phyloP scores from a whole-genome alignment of 441 rosid species.

The Gossypium schwendimanii region DNA sequence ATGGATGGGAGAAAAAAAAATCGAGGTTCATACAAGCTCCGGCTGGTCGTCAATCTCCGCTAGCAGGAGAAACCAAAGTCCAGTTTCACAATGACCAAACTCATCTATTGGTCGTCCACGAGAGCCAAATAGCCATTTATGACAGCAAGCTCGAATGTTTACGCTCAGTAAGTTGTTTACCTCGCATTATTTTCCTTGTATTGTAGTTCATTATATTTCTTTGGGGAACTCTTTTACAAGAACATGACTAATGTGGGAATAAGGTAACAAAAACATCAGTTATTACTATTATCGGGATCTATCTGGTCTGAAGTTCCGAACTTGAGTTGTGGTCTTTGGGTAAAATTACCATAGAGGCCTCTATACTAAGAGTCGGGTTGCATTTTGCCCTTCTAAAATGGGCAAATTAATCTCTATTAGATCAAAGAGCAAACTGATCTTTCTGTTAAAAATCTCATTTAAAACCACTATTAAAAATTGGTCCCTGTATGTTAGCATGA shows the following conservation, averaged over 20 bases:
- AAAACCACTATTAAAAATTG: too few relatives aligned
- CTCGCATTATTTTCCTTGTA: background rate
- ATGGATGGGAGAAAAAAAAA: constrained; percentile 76
- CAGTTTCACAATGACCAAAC: constrained; percentile 69
- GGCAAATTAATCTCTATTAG: too few relatives aligned
- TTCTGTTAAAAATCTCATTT: too few relatives aligned
- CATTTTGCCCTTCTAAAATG: too few relatives aligned
- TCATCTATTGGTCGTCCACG: constrained; percentile 62
- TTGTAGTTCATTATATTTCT: background rate
- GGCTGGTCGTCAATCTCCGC: constrained; percentile 44
- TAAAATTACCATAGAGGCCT: background rate
- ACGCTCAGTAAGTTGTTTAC: constrained; percentile 31
- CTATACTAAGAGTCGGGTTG: too few relatives aligned
- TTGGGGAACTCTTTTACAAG: background rate
- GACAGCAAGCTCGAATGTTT: constrained; percentile 65
- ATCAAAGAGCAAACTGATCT: too few relatives aligned
- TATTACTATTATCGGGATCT: background rate
- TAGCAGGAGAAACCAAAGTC: constrained; percentile 59
- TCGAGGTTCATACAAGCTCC: constrained; percentile 47
- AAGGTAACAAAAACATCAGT: background rate
- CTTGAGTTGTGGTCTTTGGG: background rate
- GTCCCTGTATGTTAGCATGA: too few relatives aligned
- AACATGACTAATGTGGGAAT: background rate
- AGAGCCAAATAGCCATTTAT: constrained; percentile 55
- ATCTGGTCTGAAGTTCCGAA: background rate